Conservation (phyloP, 768 basidiomycete species). For the Epithele typhae region DNA sequence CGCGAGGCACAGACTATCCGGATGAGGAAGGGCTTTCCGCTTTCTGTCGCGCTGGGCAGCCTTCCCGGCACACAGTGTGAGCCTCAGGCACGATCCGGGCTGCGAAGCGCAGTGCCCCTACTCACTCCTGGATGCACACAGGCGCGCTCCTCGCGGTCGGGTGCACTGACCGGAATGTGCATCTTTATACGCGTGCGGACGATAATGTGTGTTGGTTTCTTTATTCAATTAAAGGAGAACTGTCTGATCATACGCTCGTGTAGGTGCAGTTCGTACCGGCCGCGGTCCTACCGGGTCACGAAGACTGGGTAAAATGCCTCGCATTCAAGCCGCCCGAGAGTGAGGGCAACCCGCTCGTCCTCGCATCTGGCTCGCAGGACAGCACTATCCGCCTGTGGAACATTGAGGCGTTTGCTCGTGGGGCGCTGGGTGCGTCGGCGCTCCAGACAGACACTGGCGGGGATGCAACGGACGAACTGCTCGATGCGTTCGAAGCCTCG, state of each 20-base stretch:
- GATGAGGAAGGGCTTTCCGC: slow-evolving; percentile 67
- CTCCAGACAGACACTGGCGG: slow-evolving; percentile 9
- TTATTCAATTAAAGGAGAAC: too few species aligned
- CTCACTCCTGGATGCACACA: slow-evolving; percentile 30
- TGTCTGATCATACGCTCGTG: neutral
- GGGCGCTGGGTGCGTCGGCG: slow-evolving; percentile 1
- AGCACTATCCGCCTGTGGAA: slow-evolving; percentile 92
- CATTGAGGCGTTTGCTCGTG: slow-evolving; percentile 49
- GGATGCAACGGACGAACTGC: slow-evolving; percentile 61
- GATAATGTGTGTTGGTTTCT: slow-evolving; percentile 43
- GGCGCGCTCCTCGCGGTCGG: slow-evolving; percentile 73
- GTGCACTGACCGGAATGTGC: slow-evolving; percentile 76
- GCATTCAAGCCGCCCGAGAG: slow-evolving; percentile 47
- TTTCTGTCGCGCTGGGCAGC: slow-evolving; percentile 57
- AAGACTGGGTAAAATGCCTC: slow-evolving; percentile 91
- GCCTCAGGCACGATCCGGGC: too few species aligned
- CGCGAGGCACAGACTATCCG: slow-evolving; percentile 53
- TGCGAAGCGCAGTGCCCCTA: too few species aligned
- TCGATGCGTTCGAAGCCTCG: slow-evolving; percentile 86
- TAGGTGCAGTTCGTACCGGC: slow-evolving; percentile 53
- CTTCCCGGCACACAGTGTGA: slow-evolving; percentile 71
- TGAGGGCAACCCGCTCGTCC: slow-evolving; percentile 46
- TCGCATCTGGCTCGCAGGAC: slow-evolving; percentile 96
- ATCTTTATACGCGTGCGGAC: slow-evolving; percentile 71
- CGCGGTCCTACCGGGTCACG: slow-evolving; percentile 72